phyloP scores from a whole-genome alignment of 306 rosid species.

The Cajanus cajan region DNA sequence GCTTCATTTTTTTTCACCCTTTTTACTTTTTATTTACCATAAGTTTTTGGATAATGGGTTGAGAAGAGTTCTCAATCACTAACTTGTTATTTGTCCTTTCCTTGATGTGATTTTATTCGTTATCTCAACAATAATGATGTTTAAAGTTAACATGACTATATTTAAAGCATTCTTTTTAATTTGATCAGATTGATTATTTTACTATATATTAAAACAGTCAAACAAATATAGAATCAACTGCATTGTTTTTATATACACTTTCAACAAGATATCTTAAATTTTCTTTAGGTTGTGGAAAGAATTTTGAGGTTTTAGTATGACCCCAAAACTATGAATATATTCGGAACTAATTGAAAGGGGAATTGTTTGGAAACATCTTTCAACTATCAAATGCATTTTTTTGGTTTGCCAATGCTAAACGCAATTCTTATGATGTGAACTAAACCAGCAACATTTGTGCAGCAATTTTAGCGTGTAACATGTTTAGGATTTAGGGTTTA shows the following conservation, averaged over 20 bases:
- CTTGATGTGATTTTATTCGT: conserved; percentile 7
- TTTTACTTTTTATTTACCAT: neutral
- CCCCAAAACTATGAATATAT: neutral
- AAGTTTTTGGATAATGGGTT: conserved; percentile 29
- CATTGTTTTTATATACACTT: neutral
- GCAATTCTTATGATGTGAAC: neutral
- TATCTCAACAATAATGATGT: conserved; percentile 22
- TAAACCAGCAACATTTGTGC: neutral
- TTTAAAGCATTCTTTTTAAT: neutral
- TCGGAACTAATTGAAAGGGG: neutral
- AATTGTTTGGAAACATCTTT: neutral
- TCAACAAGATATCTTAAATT: neutral
- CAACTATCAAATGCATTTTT: neutral
- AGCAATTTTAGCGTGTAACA: conserved; percentile 8
- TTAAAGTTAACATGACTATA: conserved; percentile 7
- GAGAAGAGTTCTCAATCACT: neutral
- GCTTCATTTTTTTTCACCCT: neutral
- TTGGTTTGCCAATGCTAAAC: neutral
- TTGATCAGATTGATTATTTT: neutral
- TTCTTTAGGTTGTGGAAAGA: neutral
- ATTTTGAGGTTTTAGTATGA: too few relatives aligned
- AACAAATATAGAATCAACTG: neutral
- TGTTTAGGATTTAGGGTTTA: too few relatives aligned
- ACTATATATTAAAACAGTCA: neutral
- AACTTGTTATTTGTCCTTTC: conserved; percentile 20